Base-by-base conservation (phyloP, 805 yeast species). In the Starmerella asiatica region DNA sequence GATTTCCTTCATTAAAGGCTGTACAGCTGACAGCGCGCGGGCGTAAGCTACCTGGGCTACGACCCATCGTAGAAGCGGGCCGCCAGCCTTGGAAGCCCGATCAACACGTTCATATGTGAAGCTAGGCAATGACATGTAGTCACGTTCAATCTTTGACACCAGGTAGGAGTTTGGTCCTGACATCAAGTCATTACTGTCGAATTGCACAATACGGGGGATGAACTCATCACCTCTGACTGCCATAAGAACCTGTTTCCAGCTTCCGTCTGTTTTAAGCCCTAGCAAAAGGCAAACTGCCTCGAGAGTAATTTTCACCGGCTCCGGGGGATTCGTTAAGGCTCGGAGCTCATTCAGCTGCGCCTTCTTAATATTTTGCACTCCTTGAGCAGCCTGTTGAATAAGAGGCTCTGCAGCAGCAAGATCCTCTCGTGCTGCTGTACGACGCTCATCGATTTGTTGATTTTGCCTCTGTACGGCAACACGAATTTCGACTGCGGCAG, bases 41-140 rank as follows among this genome's bases (percentile, higher is more conserved):
- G 88, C 71, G 53, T 79, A 88, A n/a, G 68, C 63, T n/a, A 85
- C 64, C 47, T 88, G 96, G 0, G 97, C 96, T 39, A 69, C 68
- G 0, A 85, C 86, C 97, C 97, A 88, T 45, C 76, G 76, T 16
- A 80, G 54, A 27, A 88, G 61, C 0, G 97, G 97, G 0, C 95
- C 97, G 62, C 96, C 84, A 0, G 96, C 96, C 53, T 81, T 84
- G 57, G 93, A 79, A 4, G 97, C 97, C 29, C 96, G 65, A 50
- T 80, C 73, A 0, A 83, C 94, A 0, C 80, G 61, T 35, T 77
- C 85, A 50, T 61, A 79, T 30, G 71, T 82, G 55, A 71, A 86
- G 37, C 73, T 78, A 0, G 75, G 70, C 39, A 75, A 63, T 0
- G 76, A 62, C 9, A 86, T 58, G 51, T 79, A 88, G 2, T 63